Conservation (phyloP, 257 asterid genomes). For the Forsythia suspensa region DNA sequence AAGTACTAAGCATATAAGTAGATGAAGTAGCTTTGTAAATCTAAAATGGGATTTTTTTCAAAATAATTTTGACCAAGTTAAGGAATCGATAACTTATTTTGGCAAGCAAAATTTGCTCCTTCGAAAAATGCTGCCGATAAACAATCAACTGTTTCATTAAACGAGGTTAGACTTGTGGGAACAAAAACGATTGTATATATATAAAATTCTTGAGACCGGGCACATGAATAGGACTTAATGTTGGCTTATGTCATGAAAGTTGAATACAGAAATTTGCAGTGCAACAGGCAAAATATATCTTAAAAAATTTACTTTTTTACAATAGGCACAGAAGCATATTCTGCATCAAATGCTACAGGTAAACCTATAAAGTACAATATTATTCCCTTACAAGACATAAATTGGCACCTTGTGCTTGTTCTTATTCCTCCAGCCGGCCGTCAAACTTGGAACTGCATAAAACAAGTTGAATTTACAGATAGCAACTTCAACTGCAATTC, state of each 20-base stretch:
- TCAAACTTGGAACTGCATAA: not conserved
- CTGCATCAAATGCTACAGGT: not conserved
- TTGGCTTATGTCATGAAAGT: slow-evolving; percentile 12
- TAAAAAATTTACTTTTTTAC: too few relatives aligned
- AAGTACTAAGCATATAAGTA: not conserved
- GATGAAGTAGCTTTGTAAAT: not conserved
- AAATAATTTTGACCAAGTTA: not conserved
- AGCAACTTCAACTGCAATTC: too few relatives aligned
- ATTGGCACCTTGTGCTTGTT: slow-evolving; percentile 23
- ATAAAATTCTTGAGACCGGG: slow-evolving; percentile 8
- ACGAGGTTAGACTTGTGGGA: not conserved
- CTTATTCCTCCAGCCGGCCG: slow-evolving; percentile 16
- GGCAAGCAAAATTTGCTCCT: not conserved
- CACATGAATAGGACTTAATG: slow-evolving; percentile 10
- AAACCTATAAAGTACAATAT: not conserved
- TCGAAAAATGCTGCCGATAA: not conserved
- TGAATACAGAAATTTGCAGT: not conserved
- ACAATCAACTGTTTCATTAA: not conserved
- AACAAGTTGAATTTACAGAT: too few relatives aligned
- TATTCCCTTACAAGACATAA: not conserved
- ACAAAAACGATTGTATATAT: not conserved
- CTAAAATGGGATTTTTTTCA: too few relatives aligned
- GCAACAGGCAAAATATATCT: not conserved
- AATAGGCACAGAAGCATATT: slow-evolving; percentile 5
- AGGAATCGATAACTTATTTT: not conserved